Base-by-base conservation (phyloP, 2,329 filamentous ascomycete species). In the Diplodia seriata region DNA sequence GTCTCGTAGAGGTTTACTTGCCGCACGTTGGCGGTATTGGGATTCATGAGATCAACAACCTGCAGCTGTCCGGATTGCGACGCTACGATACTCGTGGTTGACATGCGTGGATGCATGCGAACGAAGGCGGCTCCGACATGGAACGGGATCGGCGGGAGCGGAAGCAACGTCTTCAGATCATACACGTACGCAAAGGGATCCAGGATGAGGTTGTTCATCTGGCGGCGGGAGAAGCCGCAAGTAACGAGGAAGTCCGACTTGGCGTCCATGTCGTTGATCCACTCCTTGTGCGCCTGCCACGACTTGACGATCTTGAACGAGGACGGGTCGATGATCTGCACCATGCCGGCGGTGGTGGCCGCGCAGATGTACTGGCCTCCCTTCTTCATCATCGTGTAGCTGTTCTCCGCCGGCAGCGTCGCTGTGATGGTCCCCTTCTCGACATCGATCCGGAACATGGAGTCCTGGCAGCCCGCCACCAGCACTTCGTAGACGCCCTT, bases 231-330 rank as follows among this genome's bases (percentile, higher is more conserved):
- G 80, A 92, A 97, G 43, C 95, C 95, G 78, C 95, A 99, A 4
- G 95, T 98, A 26, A 98, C 91, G 66, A 99, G 89, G 72, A 95
- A 95, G 77, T 98, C 94, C 75, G 95, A 92, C 76, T 95, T 92
- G 9, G 94, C 93, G 81, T 99, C 95, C 92, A 99, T 97, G 77
- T 98, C 94, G 78, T 93, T 97, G 76, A 99, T 92, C 63, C 89
- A 87, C 9, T 92, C 91, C 1, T 90, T 90, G 76, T 99, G 95
- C 0, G 94, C 93, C 76, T 92, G 92, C 91, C 95, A 99, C 12
- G 88, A 88, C 77, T 94, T 96, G 72, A 95, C 84, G 5, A 97
- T 85, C 51, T 87, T 86, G 74, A 97, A 91, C 67, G 86, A 92
- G 66, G 87, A 83, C 1, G 94, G 87, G 75, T 97, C 94, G 26